phyloP scores from a whole-genome alignment of 495 filamentous ascomycete species.

The Elasticomyces elasticus region DNA sequence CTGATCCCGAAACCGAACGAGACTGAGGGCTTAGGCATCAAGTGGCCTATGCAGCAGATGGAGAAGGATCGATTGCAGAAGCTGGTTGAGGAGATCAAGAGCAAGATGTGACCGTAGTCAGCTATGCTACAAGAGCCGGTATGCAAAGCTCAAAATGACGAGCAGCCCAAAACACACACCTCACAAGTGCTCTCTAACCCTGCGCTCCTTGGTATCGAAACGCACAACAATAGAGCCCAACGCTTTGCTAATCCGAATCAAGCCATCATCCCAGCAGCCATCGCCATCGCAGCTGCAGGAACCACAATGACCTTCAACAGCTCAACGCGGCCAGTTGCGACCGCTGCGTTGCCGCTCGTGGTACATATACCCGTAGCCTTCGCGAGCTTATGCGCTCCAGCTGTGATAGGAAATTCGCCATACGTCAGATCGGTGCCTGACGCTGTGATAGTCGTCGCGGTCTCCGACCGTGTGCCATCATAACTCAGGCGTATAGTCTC shows the following conservation, averaged over 20 bases:
- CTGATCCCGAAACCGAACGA: conserved; percentile 96
- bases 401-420: neutral
- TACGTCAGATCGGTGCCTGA: neutral
- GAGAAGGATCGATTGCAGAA: conserved; percentile 81
- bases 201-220: neutral
- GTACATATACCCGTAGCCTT: neutral
- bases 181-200: no score
- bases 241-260: neutral
- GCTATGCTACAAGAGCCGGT: neutral
- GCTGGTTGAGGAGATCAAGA: conserved; percentile 70
- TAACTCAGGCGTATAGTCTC: neutral
- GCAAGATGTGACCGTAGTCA: conserved; percentile 59
- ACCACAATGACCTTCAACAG: neutral
- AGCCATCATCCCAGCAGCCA: neutral
- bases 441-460: neutral
- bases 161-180: no score
- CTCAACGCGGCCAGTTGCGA: neutral
- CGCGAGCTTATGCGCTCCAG: neutral
- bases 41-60: conserved; percentile 65
- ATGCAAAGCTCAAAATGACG: neutral
- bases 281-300: neutral
- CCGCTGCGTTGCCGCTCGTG: neutral
- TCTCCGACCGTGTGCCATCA: neutral
- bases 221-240: neutral
- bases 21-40: conserved; percentile 65